These are phyloP conservation scores for Oryza nivara DNA, from an alignment of 176 grass and related monocot genomes.

Conservation along the genomic window DNA sequence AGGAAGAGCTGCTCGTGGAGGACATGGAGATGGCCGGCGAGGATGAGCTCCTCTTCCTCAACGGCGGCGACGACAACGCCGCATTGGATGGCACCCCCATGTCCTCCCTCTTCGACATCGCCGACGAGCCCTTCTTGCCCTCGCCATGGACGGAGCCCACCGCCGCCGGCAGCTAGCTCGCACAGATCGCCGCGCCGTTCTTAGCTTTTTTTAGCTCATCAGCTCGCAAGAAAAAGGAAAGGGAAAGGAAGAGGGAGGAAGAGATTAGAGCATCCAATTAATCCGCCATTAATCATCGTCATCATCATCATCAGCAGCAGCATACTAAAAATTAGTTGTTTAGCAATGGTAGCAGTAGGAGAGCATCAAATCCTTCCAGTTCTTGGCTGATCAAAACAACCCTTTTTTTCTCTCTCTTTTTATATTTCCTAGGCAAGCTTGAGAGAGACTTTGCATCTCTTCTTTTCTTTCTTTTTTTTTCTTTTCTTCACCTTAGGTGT, in stretches of 20 bases:
- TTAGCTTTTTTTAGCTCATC: not conserved
- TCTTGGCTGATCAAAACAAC: constrained; percentile 24
- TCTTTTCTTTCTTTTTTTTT: not conserved
- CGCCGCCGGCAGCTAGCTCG: constrained; percentile 33
- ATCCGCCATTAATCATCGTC: constrained; percentile 40
- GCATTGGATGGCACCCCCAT: constrained; percentile 2
- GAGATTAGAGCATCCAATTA: constrained; percentile 23
- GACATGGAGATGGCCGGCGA: constrained; percentile 83
- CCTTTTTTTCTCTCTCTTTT: constrained; percentile 20
- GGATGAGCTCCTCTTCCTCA: constrained; percentile 80
- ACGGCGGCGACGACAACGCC: constrained; percentile 26
- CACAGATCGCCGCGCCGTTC: not conserved
- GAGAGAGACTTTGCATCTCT: constrained; percentile 35
- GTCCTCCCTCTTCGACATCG: constrained; percentile 42
- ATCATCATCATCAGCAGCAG: not conserved
- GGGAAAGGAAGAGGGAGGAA: constrained; percentile 29
- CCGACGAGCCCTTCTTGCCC: constrained; percentile 39
- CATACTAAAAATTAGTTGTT: constrained; percentile 14
- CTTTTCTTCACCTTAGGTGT: not conserved
- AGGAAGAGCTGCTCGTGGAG: constrained; percentile 67
- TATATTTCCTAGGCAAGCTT: constrained; percentile 33
- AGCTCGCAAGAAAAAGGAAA: not conserved
- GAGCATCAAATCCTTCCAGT: constrained; percentile 33
- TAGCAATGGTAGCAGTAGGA: constrained; percentile 48
- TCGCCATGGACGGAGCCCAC: not conserved